Evolutionary conservation across 163 green algal species (phyloP), one percentile per base, ranked within the genome.

Genomic region (Prototheca cutis): DNA sequence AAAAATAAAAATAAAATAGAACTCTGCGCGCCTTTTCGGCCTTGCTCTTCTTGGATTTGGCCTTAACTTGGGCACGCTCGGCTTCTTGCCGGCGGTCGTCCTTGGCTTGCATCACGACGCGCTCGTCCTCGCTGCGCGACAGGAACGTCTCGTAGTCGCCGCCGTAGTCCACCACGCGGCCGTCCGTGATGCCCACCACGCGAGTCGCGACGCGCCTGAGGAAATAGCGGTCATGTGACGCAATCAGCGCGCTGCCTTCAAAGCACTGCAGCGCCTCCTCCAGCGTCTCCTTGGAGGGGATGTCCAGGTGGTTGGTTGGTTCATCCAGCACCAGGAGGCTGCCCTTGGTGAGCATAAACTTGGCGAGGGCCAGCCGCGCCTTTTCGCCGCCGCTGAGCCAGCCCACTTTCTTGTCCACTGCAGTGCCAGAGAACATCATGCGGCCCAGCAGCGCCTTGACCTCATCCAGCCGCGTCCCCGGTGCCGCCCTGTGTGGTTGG

Each of bases 221-320:
- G 71, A 99, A 98, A 81, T 97, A 98, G 31, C 93, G 75, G 79
- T 99, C 93, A 69, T 99, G 93, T 1, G 79, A 93, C 24, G 97
- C 93, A 2, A 88, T 84, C 65, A 99, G 89, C 52, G 98, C 87
- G 39, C 23, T 53, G 31, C 61, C 61, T 62, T 94, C 70, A 62
- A 98, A 99, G 1, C 54, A 40, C 8, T 68, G 68, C 21, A 97
- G 72, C 30, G 93, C 93, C 61, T 98, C 84, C 73, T 96, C 90
- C 64, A 98, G 77, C 72, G 89, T 95, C 65, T 98, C 93, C 80
- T 98, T 98, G 65, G 67, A 84, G 23, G 91, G 89, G 55, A 99
- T 98, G 84, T 99, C 93, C 64, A 95, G 73, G 65, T 93, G 85
- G 75, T 94, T 94, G 55, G 86, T 93, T 18, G 86, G 86, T 72